Conservation (phyloP, 23 red algal genomes). For the Gracilaria gracilis region DNA sequence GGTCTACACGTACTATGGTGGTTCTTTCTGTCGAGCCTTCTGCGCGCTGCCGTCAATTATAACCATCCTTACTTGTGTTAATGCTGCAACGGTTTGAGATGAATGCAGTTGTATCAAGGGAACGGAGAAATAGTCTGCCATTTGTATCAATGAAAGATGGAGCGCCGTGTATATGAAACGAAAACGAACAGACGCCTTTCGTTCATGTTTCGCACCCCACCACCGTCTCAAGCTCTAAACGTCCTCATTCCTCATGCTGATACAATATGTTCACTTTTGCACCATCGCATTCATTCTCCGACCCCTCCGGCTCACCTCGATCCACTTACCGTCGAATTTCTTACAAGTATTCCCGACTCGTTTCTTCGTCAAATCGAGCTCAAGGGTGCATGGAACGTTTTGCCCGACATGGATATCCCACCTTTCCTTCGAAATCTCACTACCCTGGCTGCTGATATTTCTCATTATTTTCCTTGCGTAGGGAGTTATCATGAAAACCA, state of each 20-base stretch:
- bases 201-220: constrained; percentile 18
- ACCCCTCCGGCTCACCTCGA: background rate
- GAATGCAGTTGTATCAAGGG: too few relatives aligned
- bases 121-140: too few relatives aligned
- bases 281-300: constrained; percentile 12
- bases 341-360: background rate
- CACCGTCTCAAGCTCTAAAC: constrained; percentile 14
- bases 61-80: too few relatives aligned
- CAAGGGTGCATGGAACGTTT: background rate
- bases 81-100: background rate
- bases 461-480: constrained; percentile 12
- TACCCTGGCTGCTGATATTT: background rate
- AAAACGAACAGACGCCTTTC: background rate
- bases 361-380: constrained; percentile 11
- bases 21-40: too few relatives aligned
- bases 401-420: background rate
- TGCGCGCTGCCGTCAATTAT: too few relatives aligned
- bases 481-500: background rate
- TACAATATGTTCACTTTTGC: constrained; percentile 19
- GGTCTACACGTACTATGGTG: too few relatives aligned
- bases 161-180: background rate
- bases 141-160: background rate
- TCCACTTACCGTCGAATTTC: background rate
- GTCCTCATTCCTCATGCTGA: constrained; percentile 5
- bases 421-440: constrained; percentile 14